Evolutionary conservation across 2,329 filamentous ascomycete species (phyloP).

Genomic region (Calonectria naviculata): DNA sequence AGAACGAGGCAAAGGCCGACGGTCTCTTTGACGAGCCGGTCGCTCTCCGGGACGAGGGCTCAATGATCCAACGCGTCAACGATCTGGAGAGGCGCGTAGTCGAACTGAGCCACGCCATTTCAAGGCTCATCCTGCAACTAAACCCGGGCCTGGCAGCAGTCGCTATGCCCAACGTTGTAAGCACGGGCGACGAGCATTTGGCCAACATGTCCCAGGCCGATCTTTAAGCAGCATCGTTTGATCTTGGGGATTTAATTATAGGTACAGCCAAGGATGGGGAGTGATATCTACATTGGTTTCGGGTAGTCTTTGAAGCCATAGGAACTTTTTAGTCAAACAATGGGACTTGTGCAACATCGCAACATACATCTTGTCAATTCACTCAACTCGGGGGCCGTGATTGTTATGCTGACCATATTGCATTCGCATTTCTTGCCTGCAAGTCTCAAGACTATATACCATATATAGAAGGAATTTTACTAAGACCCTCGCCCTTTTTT

Average conservation of each 20-base stretch:
- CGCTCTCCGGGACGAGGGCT: background rate
- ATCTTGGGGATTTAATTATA: background rate
- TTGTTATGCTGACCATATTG: background rate
- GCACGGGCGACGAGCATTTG: background rate
- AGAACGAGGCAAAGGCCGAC: background rate
- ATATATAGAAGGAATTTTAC: conserved; percentile 15
- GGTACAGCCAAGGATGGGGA: background rate
- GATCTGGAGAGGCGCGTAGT: background rate
- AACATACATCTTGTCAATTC: background rate
- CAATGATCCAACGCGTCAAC: background rate
- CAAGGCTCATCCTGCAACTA: background rate
- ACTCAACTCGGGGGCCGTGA: background rate
- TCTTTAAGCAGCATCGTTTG: background rate
- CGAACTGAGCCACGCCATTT: background rate
- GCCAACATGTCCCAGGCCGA: background rate
- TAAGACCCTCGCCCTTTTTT: conserved; percentile 4
- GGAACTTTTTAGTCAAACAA: too few species aligned
- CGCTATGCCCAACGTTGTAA: background rate
- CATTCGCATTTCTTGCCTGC: conserved; percentile 14
- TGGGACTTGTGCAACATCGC: too few species aligned
- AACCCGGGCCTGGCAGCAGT: background rate
- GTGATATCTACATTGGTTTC: background rate
- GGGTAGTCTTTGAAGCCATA: background rate
- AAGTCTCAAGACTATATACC: conserved; percentile 21
- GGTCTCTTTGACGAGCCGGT: background rate